Evolutionary conservation across 2,329 filamentous ascomycete species (phyloP).

Genomic region (Sporothrix phasma): DNA sequence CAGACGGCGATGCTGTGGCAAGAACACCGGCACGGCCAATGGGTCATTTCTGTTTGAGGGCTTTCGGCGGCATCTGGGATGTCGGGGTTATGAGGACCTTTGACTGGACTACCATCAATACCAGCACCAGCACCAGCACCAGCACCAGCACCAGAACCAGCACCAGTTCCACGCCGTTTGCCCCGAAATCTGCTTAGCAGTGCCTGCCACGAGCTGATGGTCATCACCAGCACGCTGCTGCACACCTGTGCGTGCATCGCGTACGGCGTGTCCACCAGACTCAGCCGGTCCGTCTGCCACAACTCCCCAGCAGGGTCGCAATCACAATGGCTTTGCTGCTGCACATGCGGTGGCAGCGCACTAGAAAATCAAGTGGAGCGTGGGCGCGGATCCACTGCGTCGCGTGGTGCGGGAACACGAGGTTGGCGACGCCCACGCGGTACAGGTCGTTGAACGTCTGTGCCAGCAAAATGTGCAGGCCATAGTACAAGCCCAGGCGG

Average conservation of each 20-base stretch:
- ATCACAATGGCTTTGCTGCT: slow-evolving; percentile 10
- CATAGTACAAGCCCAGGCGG: slow-evolving; percentile 10
- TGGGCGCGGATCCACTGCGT: slow-evolving; percentile 14
- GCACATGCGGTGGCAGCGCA: slow-evolving; percentile 13
- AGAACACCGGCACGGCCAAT: not conserved
- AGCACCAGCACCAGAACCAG: no score
- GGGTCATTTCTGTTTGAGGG: not conserved
- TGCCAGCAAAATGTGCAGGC: slow-evolving; percentile 14
- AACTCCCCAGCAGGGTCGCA: slow-evolving; percentile 10
- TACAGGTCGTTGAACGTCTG: slow-evolving; percentile 16
- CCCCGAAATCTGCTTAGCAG: not conserved
- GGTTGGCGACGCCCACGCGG: slow-evolving; percentile 14
- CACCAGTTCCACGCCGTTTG: not conserved
- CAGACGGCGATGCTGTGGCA: slow-evolving; percentile 4
- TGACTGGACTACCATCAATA: not conserved
- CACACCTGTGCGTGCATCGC: slow-evolving; percentile 16
- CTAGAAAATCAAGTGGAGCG: slow-evolving; percentile 10
- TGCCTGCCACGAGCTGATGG: slow-evolving; percentile 14
- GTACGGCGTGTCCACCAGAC: slow-evolving; percentile 14
- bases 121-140: not conserved
- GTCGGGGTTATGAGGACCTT: not conserved
- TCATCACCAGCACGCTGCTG: slow-evolving; percentile 15
- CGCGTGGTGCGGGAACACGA: slow-evolving; percentile 16
- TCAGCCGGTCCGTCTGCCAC: slow-evolving; percentile 1
- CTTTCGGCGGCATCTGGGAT: not conserved